A percentile compares a stretch with the other conserved stretches of the same genome.
Conservation (phyloP, 225 moss, liverwort and hornwort genomes). For the Straminergon stramineum region DNA sequence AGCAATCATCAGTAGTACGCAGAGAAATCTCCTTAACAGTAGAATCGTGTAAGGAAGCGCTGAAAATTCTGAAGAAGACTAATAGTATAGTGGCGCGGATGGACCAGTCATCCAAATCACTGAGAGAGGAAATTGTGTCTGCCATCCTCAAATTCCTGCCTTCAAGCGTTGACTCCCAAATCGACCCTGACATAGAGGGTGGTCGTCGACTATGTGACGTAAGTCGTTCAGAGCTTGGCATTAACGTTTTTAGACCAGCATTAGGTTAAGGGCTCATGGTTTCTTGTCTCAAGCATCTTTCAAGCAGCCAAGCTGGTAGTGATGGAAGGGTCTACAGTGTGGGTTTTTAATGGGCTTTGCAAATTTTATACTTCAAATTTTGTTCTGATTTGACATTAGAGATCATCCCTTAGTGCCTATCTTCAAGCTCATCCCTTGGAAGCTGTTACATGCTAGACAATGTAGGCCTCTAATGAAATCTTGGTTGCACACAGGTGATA, state of each 20-base stretch:
- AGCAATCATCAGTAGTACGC: not conserved
- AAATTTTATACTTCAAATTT: not conserved
- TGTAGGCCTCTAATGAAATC: not conserved
- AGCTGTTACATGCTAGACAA: not conserved
- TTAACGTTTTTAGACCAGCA: not conserved
- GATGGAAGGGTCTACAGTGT: not conserved
- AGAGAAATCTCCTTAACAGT: not conserved
- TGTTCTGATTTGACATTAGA: not conserved
- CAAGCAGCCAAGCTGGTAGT: not conserved
- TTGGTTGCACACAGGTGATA: not conserved
- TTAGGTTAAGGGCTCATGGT: not conserved
- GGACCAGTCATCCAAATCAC: not conserved
- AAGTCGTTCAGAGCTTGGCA: not conserved
- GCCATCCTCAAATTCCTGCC: not conserved
- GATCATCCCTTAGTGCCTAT: not conserved
- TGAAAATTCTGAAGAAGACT: not conserved
- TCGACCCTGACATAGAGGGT: not conserved
- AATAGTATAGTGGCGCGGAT: not conserved
- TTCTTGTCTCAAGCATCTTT: not conserved
- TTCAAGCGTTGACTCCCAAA: not conserved
- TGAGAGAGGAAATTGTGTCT: not conserved
- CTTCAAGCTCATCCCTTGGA: not conserved
- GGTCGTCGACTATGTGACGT: not conserved
- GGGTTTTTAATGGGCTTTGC: not conserved
- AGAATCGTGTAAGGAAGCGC: not conserved